Base-by-base conservation (phyloP, 2,329 filamentous ascomycete species). In the Aspergillus costaricaensis region DNA sequence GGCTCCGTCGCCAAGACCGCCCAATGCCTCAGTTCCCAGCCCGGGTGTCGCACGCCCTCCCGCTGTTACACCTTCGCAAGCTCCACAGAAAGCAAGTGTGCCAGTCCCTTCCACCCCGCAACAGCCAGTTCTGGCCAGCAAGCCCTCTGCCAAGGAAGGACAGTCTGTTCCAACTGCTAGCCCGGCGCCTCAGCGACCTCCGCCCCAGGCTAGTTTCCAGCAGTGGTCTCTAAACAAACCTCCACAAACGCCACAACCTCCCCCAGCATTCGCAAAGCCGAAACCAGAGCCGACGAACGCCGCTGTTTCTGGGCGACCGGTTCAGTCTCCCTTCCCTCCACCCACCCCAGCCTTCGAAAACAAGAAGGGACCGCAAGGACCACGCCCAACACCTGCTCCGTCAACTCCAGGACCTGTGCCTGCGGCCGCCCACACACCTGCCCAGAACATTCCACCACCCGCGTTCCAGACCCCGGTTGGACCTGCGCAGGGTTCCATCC, bases 151-250 rank as follows among this genome's bases (percentile, higher is more conserved):
- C 17, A 69, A 71, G 48, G 60, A 62, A 53, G 55, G 44, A 9
- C 56, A 62, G 8, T 17, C 63, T 7, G 48, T 64, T 32, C 48
- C 57, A 17, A 55, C 70, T 36, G 56, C 67, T 30, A 44, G 65
- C 12, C 57, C 64, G 2, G 59, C 60, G 5, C 61, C 67, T 57
- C 67, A 67, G 54, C 68, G 65, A 49, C 68, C 61, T 8, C 66
- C 67, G 47, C 70, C 66, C 2, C 72, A 75, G 50, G 64, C 71
- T 41, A 75, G 67, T 54, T 74, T 75, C 60, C 74, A 76, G 57
- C 75, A 77, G 63, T 77, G 74, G 75, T 66, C 74, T 30, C 65
- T 75, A 7, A 72, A 76, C 54, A 65, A 66, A 56, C 62, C 68
- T 36, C 70, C 71, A 36, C 72, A 74, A 50, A 72, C 72, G 10